Base-by-base conservation (phyloP, 169 alveolate species). In the Cryptosporidium parvum region DNA sequence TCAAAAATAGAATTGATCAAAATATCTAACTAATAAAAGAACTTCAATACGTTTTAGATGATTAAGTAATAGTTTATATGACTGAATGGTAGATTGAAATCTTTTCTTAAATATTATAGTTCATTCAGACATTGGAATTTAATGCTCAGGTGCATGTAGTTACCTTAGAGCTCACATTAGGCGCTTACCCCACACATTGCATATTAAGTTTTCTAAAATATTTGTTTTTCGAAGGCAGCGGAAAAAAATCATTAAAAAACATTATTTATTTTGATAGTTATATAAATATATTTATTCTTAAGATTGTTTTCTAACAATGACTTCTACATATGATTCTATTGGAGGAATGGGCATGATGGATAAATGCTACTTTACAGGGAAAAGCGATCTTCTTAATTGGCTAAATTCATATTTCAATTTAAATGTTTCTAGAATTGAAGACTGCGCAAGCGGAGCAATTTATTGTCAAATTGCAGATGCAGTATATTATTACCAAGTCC, bases 361-460 rank as follows among this genome's bases (percentile, higher is more conserved):
- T 31, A 93, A 95, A 16, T 96, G 95, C 16, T 96, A 94, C 84
- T 96, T 96, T 69, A 96, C 94, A 31, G 93, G 97, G 51, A 93
- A 96, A 70, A 93, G 96, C 45, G 98, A 97, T 75, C 96, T 97
- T 26, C 92, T 96, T 29, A 94, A 94, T 70, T 97, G 99, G 99
- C 93, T 96, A 10, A 97, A 97, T 80, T 70, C 91, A 29, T 59
- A 92, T 37, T 91, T 97, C 75, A 93, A 92, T 61, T 93, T 97
- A 44, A 95, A 93, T 67, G 92, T 98, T 18, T 93, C 98, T 3
- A 95, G 95, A 71, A 94, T 97, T 48, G 99, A 98, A 85, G 98
- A 97, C 85, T 96, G 98, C 70, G 97, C 98, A 21, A 95, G 98
- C 23, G 99, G 99, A 35, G 99, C 99, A 23, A 94, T 97, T 10